Conservation (phyloP, 306 rosid species). For the Ceratonia siliqua region DNA sequence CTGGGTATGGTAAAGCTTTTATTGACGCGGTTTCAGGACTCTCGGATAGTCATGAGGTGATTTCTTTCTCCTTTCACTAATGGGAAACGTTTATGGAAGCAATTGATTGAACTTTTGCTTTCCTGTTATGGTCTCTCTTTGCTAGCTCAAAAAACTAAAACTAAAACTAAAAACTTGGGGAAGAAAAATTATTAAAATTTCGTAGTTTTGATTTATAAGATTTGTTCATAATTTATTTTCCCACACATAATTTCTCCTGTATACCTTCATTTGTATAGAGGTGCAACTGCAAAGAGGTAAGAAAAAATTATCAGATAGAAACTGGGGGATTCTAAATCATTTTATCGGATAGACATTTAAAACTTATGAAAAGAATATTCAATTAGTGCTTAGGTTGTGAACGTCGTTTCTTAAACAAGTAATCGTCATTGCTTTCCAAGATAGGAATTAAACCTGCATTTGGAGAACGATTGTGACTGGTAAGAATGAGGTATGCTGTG, state of each 20-base stretch:
- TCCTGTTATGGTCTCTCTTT: not conserved
- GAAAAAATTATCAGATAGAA: not conserved
- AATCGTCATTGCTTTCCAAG: not conserved
- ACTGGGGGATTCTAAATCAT: not conserved
- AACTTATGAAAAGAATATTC: not conserved
- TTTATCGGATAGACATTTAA: not conserved
- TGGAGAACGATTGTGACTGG: slow-evolving; percentile 12
- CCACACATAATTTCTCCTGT: not conserved
- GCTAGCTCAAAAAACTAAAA: not conserved
- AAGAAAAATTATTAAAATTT: not conserved
- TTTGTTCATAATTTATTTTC: too few species aligned
- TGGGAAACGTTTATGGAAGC: not conserved
- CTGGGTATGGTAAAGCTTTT: slow-evolving; percentile 69
- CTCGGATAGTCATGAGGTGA: slow-evolving; percentile 76
- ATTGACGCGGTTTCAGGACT: slow-evolving; percentile 63
- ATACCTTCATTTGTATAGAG: not conserved
- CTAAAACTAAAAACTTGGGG: not conserved
- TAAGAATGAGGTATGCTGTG: not conserved
- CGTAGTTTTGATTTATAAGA: not conserved
- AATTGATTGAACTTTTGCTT: not conserved
- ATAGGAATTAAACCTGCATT: not conserved
- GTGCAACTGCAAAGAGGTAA: too few species aligned
- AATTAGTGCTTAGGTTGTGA: not conserved
- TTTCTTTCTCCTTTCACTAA: not conserved
- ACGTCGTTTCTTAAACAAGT: not conserved